A percentile compares a stretch with the other conserved stretches of the same genome.
Evolutionary conservation across 345 rosid genomes (phyloP).

Genomic region (Linum trigynum): DNA sequence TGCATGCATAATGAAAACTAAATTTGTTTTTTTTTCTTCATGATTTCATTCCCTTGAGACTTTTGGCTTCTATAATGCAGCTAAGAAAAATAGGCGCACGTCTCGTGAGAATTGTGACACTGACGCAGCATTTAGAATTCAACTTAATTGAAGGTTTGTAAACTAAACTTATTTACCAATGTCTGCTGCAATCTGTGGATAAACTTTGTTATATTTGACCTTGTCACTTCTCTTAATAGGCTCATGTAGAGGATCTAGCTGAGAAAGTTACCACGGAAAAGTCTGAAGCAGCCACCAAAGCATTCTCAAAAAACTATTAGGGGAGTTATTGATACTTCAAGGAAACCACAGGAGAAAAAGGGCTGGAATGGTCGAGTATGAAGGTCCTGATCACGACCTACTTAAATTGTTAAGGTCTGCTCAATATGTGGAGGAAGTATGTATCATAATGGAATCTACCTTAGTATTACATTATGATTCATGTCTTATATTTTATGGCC

Average conservation of each 20-base stretch:
- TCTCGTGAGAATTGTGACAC: constrained; percentile 55
- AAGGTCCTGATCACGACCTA: no score
- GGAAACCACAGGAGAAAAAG: constrained; percentile 68
- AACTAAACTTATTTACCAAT: constrained; percentile 15
- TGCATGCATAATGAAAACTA: constrained; percentile 3
- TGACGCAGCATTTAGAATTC: constrained; percentile 77
- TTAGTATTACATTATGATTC: no score
- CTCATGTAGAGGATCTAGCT: constrained; percentile 79
- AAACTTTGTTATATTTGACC: background rate
- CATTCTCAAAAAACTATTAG: no score
- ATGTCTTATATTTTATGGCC: no score
- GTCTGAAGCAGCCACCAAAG: constrained; percentile 97
- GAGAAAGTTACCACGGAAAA: constrained; percentile 92
- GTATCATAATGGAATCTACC: no score
- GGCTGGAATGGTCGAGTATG: no score
- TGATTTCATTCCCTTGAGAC: constrained; percentile 15
- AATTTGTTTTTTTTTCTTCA: background rate
- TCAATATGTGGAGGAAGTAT: no score
- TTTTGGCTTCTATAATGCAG: constrained; percentile 27
- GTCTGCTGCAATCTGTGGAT: constrained; percentile 11
- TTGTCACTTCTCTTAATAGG: constrained; percentile 27
- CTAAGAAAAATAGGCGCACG: constrained; percentile 73
- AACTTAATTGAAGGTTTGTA: constrained; percentile 73
- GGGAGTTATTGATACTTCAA: constrained; percentile 48
- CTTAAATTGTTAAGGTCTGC: no score